Percentiles rank a stretch among this genome's conserved stretches.
Conservation (phyloP, 2,329 filamentous ascomycete species). For the Camillea tinctor region DNA sequence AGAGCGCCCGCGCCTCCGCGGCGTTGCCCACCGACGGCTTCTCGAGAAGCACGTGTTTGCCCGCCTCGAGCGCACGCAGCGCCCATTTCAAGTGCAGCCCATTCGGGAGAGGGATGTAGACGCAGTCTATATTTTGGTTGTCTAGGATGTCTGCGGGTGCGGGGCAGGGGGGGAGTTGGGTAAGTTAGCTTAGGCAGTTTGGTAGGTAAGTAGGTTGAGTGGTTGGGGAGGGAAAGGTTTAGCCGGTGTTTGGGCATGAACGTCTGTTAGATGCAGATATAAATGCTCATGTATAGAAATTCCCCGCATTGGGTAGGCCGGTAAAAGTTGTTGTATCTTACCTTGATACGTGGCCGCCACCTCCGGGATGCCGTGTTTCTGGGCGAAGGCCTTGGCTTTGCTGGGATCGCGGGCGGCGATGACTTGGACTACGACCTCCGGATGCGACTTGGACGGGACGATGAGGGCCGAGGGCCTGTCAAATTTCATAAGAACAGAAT, state of each 20-base stretch:
- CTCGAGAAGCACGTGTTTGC: constrained; percentile 56
- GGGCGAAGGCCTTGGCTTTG: constrained; percentile 49
- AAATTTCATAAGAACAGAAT: not conserved
- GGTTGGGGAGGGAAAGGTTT: not conserved
- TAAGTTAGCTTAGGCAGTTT: not conserved
- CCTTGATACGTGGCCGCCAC: constrained; percentile 50
- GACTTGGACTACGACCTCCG: constrained; percentile 51
- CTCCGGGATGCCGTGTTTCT: constrained; percentile 49
- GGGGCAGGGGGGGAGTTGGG: not conserved
- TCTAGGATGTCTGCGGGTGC: constrained; percentile 34
- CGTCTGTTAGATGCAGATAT: not conserved
- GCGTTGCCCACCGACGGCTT: constrained; percentile 50
- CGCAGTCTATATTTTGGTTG: constrained; percentile 44
- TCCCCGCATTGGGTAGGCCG: not conserved
- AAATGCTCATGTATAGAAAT: not conserved
- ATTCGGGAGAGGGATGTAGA: constrained; percentile 51
- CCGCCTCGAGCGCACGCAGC: constrained; percentile 43
- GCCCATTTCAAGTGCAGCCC: constrained; percentile 47
- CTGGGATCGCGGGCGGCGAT: constrained; percentile 50
- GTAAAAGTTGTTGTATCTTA: constrained; percentile 14
- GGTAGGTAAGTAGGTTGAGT: not conserved
- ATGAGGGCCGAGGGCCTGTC: constrained; percentile 43
- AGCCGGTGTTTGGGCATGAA: not conserved
- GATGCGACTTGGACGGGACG: constrained; percentile 49
- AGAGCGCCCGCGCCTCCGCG: constrained; percentile 44